phyloP scores from a whole-genome alignment of 345 rosid species.

The Boechera stricta region DNA sequence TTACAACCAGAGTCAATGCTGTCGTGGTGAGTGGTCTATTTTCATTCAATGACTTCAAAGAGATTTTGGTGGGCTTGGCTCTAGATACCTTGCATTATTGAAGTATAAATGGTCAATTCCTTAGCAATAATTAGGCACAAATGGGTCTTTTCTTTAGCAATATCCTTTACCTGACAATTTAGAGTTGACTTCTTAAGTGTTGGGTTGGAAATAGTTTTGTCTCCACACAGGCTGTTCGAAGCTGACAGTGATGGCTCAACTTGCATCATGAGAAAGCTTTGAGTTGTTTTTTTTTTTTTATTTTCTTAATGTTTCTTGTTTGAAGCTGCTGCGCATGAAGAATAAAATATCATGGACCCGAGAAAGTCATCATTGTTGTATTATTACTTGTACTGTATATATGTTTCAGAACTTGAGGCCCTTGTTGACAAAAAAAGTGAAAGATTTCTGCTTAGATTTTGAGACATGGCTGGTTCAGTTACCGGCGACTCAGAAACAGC shows the following conservation, averaged over 20 bases:
- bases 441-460: background rate
- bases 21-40: constrained; percentile 5
- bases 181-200: constrained; percentile 33
- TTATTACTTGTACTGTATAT: constrained; percentile 22
- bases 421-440: constrained; percentile 20
- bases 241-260: constrained; percentile 40
- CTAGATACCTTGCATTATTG: constrained; percentile 33
- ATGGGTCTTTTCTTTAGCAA: constrained; percentile 18
- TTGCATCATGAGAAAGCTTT: background rate
- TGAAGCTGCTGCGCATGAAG: constrained; percentile 37
- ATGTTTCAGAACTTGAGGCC: constrained; percentile 3
- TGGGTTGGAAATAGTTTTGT: background rate
- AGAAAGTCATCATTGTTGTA: constrained; percentile 12
- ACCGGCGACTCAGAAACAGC: constrained; percentile 26
- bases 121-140: constrained; percentile 27
- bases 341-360: constrained; percentile 29
- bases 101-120: background rate
- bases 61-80: background rate
- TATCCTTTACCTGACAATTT: constrained; percentile 26
- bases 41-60: constrained; percentile 7
- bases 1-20: constrained; percentile 19
- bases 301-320: constrained; percentile 29
- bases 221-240: constrained; percentile 29
- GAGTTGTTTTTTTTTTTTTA: background rate
- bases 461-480: constrained; percentile 38